Conservation (phyloP, 2,329 filamentous ascomycete species). For the Metarhizium humberi region DNA sequence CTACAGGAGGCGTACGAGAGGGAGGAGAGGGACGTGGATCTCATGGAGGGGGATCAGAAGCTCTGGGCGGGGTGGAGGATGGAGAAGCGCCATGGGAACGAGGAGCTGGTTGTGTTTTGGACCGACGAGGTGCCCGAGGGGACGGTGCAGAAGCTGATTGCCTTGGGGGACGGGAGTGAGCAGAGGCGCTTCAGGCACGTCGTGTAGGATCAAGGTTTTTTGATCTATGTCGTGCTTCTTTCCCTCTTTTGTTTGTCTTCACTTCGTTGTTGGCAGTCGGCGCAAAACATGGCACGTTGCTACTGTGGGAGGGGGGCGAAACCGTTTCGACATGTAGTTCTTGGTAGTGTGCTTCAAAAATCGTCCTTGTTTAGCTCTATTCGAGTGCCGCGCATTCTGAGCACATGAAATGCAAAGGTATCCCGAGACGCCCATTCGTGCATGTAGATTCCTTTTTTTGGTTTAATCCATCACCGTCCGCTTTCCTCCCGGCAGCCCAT, state of each 20-base stretch:
- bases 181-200: slow-evolving; percentile 16
- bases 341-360: slow-evolving; percentile 21
- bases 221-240: not conserved
- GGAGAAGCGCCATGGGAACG: slow-evolving; percentile 24
- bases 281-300: not conserved
- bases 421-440: slow-evolving; percentile 47
- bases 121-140: slow-evolving; percentile 26
- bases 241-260: not conserved
- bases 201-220: not conserved
- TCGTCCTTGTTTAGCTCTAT: slow-evolving; percentile 27
- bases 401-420: slow-evolving; percentile 41
- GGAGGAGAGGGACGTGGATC: slow-evolving; percentile 21
- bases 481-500: slow-evolving; percentile 1
- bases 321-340: slow-evolving; percentile 1
- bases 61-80: slow-evolving; percentile 33
- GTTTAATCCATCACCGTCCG: slow-evolving; percentile 8
- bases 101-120: slow-evolving; percentile 31
- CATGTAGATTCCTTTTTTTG: slow-evolving; percentile 26
- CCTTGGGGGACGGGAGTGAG: slow-evolving; percentile 11
- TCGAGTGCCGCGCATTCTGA: slow-evolving; percentile 26
- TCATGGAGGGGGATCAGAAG: slow-evolving; percentile 18
- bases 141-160: slow-evolving; percentile 18
- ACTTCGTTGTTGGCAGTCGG: not conserved
- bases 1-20: slow-evolving; percentile 24
- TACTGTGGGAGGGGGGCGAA: not conserved